phyloP scores from a whole-genome alignment of 495 filamentous ascomycete genomes.

The Daldinia childiae region DNA sequence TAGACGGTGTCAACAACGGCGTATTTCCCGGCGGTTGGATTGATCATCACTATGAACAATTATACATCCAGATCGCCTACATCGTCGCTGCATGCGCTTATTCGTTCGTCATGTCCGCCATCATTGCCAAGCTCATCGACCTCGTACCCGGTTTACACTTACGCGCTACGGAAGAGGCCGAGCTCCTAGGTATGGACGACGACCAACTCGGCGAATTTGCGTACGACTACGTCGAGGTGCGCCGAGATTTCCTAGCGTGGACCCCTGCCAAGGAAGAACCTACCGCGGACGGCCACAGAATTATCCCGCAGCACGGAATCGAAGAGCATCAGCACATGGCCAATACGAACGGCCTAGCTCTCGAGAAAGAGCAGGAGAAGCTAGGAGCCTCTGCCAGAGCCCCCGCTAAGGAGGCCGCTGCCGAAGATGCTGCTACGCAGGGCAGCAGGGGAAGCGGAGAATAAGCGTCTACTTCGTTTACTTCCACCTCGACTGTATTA shows the following conservation, averaged over 20 bases:
- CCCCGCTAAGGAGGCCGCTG: constrained; percentile 38
- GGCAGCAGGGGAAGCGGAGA: constrained; percentile 4
- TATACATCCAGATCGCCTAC: constrained; percentile 94
- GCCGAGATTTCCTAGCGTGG: constrained; percentile 97
- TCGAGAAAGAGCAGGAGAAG: constrained; percentile 43
- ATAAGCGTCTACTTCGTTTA: not conserved
- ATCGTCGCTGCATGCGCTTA: constrained; percentile 79
- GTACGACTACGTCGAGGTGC: constrained; percentile 99
- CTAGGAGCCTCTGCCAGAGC: constrained; percentile 32
- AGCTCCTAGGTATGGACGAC: constrained; percentile 97
- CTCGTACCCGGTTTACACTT: constrained; percentile 88
- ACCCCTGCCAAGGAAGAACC: constrained; percentile 83
- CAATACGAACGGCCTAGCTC: constrained; percentile 40
- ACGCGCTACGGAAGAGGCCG: constrained; percentile 93
- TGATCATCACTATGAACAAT: constrained; percentile 85
- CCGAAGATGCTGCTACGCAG: constrained; percentile 26
- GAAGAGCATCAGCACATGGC: constrained; percentile 77
- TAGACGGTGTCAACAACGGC: constrained; percentile 91
- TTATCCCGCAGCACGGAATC: constrained; percentile 83
- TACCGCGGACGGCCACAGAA: constrained; percentile 70
- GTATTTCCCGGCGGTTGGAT: constrained; percentile 79
- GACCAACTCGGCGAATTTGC: constrained; percentile 99
- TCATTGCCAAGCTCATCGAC: constrained; percentile 88
- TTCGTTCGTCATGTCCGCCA: constrained; percentile 82
- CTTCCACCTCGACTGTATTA: constrained; percentile 1